Conservation (phyloP, 2,329 filamentous ascomycete genomes). For the Arthrobotrys pseudoclavata region DNA sequence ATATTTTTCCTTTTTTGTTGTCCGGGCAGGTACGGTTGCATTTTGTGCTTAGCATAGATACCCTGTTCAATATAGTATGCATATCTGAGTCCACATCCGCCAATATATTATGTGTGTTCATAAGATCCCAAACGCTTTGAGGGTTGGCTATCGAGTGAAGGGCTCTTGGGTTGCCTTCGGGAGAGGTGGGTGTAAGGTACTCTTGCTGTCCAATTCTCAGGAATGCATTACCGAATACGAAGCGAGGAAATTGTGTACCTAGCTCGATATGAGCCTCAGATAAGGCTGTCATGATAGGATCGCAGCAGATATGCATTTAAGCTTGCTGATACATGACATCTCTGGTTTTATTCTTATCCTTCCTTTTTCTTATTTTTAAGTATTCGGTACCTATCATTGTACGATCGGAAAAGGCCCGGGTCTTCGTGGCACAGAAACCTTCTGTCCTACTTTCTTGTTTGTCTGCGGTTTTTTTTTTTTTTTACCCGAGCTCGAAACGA, state of each 20-base stretch:
- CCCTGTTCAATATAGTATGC: slow-evolving; percentile 24
- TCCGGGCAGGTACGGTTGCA: slow-evolving; percentile 9
- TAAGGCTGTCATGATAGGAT: no score
- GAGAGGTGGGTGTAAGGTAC: neutral
- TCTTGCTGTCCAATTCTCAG: no score
- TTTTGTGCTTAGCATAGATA: slow-evolving; percentile 44
- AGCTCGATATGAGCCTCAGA: no score
- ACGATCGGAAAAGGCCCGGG: no score
- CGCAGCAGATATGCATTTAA: no score
- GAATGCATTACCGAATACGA: no score
- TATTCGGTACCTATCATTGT: no score
- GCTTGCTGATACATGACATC: no score
- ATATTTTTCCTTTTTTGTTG: neutral
- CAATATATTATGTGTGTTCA: neutral
- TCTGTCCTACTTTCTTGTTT: slow-evolving; percentile 11
- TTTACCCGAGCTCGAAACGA: slow-evolving; percentile 14
- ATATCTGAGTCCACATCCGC: slow-evolving; percentile 5
- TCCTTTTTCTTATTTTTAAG: no score
- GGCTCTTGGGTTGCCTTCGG: neutral
- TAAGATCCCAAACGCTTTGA: neutral
- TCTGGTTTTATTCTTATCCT: no score
- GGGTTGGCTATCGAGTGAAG: neutral
- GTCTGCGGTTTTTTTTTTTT: slow-evolving; percentile 33
- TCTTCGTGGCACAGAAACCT: slow-evolving; percentile 1
- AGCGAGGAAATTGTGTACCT: no score